These are phyloP conservation scores for Filobasidium wieringae DNA, from an alignment of 768 basidiomycete species.

Conservation along the genomic window DNA sequence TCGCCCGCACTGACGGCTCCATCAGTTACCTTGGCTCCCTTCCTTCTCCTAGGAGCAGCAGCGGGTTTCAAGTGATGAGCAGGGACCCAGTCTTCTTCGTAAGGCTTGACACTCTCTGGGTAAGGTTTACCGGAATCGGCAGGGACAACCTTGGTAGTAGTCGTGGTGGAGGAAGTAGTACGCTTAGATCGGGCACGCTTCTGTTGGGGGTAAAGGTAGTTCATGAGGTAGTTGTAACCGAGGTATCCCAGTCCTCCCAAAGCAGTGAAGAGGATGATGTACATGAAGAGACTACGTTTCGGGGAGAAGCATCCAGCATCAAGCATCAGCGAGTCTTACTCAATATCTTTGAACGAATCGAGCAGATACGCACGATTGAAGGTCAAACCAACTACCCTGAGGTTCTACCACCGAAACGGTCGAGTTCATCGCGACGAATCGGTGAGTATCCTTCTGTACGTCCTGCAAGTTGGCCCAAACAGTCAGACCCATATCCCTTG, in stretches of 20 bases:
- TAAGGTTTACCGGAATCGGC: slow-evolving; percentile 19
- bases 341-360: neutral
- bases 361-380: slow-evolving; percentile 24
- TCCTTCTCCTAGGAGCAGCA: neutral
- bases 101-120: slow-evolving; percentile 34
- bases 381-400: slow-evolving; percentile 36
- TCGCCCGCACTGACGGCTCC: slow-evolving; percentile 22
- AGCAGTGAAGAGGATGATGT: slow-evolving; percentile 30
- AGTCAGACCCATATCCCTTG: slow-evolving; percentile 34
- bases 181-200: slow-evolving; percentile 1
- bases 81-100: slow-evolving; percentile 42
- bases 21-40: slow-evolving; percentile 19
- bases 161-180: neutral
- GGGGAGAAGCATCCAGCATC: neutral
- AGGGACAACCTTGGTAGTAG: slow-evolving; percentile 18
- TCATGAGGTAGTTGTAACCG: slow-evolving; percentile 31
- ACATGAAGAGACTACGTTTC: slow-evolving; percentile 26
- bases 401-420: slow-evolving; percentile 40
- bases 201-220: slow-evolving; percentile 12
- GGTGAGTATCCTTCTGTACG: slow-evolving; percentile 15
- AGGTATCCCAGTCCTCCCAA: slow-evolving; percentile 26
- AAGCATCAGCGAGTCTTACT: neutral
- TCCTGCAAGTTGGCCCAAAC: slow-evolving; percentile 35
- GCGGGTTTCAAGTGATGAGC: slow-evolving; percentile 26
- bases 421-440: slow-evolving; percentile 38